phyloP scores from a whole-genome alignment of 352 stramenopile genomes.

The Globisporangium echinulatum region DNA sequence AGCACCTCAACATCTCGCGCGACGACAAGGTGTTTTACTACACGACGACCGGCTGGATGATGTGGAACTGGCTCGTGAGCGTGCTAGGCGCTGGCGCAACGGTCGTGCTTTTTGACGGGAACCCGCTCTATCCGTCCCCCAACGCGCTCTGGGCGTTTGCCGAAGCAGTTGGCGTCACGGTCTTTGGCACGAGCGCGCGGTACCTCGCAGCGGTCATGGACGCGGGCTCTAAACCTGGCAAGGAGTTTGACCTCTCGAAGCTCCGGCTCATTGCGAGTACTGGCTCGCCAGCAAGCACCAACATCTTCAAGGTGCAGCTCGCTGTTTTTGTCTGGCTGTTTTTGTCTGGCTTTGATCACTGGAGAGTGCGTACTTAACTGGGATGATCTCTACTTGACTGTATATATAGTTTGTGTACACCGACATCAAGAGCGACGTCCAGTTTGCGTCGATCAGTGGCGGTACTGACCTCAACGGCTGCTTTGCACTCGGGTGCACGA shows the following conservation, averaged over 20 bases:
- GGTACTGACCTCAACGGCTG: constrained; percentile 82
- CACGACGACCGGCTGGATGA: constrained; percentile 83
- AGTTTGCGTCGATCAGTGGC: constrained; percentile 78
- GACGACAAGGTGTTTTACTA: constrained; percentile 78
- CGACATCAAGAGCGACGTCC: constrained; percentile 66
- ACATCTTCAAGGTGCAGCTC: constrained; percentile 55
- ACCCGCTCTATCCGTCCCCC: constrained; percentile 55
- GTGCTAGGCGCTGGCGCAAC: constrained; percentile 61
- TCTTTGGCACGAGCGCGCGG: constrained; percentile 71
- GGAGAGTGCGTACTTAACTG: too few relatives aligned
- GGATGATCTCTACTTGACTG: too few relatives aligned
- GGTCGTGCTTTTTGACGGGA: constrained; percentile 75
- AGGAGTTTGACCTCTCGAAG: constrained; percentile 59
- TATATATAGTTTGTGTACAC: constrained; percentile 54
- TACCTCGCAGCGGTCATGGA: constrained; percentile 76
- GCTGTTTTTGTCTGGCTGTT: neutral
- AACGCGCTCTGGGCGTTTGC: constrained; percentile 55
- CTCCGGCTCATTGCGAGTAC: constrained; percentile 65
- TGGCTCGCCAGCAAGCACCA: constrained; percentile 64
- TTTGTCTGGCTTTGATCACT: neutral
- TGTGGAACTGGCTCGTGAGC: constrained; percentile 86
- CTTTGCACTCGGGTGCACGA: constrained; percentile 68
- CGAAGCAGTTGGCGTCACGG: constrained; percentile 45
- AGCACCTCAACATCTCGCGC: constrained; percentile 63
- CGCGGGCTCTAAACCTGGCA: constrained; percentile 48